A percentile compares a stretch with the other conserved stretches of the same genome.
Conservation (phyloP, 2,329 filamentous ascomycete species). For the Monosporascus sp. region DNA sequence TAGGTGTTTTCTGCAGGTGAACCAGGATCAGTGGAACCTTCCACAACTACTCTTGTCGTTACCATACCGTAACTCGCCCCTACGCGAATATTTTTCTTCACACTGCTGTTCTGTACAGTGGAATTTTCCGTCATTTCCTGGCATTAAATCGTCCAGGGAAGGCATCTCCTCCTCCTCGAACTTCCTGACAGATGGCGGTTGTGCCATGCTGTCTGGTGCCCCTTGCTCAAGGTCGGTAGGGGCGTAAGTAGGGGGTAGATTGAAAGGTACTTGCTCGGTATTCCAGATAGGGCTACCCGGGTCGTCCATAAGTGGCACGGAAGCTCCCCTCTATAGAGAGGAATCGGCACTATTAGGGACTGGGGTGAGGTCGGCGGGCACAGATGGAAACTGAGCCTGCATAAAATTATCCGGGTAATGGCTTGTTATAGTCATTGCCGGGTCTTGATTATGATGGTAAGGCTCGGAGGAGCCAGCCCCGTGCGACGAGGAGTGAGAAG, state of each 20-base stretch:
- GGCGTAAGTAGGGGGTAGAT: not conserved
- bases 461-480: not conserved
- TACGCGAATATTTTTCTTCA: not conserved
- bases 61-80: not conserved
- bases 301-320: not conserved
- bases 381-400: no score
- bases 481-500: accelerated
- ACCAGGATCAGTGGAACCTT: not conserved
- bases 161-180: not conserved
- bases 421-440: not conserved
- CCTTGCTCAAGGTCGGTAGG: not conserved
- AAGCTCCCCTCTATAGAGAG: not conserved
- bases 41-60: not conserved
- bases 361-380: accelerated
- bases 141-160: not conserved
- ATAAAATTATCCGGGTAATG: no score
- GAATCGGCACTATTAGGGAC: not conserved
- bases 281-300: not conserved
- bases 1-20: not conserved
- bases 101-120: not conserved
- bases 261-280: not conserved
- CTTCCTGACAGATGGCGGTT: accelerated
- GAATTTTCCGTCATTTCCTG: not conserved
- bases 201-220: not conserved
- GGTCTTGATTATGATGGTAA: not conserved